These are phyloP conservation scores for Citrus unshiu DNA, from an alignment of 345 rosid genomes.

Conservation along the genomic window DNA sequence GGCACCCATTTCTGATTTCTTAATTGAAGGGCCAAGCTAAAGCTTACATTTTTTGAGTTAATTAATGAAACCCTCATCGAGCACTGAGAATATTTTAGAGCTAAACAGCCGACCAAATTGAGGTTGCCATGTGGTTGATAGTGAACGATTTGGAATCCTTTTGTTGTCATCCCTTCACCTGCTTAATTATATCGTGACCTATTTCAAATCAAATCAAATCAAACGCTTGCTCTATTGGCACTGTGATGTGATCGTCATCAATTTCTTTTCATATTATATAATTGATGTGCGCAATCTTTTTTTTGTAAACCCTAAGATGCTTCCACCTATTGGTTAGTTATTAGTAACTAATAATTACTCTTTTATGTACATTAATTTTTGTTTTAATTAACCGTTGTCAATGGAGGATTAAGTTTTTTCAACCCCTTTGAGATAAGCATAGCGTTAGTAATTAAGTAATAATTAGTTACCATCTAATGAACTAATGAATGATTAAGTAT, in stretches of 20 bases:
- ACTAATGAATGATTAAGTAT: neutral
- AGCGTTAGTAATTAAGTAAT: neutral
- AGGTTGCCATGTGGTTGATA: slow-evolving; percentile 53
- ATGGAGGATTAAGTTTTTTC: neutral
- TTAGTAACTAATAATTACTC: too few species aligned
- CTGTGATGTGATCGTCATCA: slow-evolving; percentile 13
- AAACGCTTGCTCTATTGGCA: slow-evolving; percentile 15
- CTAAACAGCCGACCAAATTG: slow-evolving; percentile 47
- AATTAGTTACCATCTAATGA: neutral
- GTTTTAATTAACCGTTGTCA: neutral
- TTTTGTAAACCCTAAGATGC: neutral
- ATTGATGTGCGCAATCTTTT: neutral
- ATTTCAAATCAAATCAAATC: neutral
- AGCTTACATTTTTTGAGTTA: slow-evolving; percentile 21
- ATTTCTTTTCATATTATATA: slow-evolving; percentile 7
- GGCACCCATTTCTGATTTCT: slow-evolving; percentile 23
- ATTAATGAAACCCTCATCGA: slow-evolving; percentile 30
- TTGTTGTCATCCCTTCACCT: slow-evolving; percentile 27
- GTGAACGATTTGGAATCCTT: slow-evolving; percentile 45
- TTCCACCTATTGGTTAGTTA: too few species aligned
- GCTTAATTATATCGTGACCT: neutral
- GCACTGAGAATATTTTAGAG: slow-evolving; percentile 31
- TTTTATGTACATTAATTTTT: neutral
- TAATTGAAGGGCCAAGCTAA: slow-evolving; percentile 24
- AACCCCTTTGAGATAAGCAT: neutral